Conservation (phyloP, 2,329 filamentous ascomycete species). For the Sordariomycetes sp. region DNA sequence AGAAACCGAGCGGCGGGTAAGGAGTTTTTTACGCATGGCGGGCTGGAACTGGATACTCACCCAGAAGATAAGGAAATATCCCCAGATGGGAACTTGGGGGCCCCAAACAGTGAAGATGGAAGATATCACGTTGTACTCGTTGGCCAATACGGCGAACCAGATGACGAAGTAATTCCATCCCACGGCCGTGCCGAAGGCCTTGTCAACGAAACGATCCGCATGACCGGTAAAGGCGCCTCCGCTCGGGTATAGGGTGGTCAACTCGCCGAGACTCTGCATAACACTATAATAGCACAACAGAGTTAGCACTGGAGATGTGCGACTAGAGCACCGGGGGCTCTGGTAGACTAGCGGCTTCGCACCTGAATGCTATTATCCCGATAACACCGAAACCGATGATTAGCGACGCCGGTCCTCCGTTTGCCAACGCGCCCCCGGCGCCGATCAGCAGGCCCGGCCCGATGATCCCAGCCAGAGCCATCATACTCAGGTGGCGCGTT, state of each 20-base stretch:
- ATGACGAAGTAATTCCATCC: constrained; percentile 64
- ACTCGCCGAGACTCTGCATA: constrained; percentile 63
- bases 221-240: constrained; percentile 60
- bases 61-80: constrained; percentile 63
- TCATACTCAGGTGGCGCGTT: constrained; percentile 54
- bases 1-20: no score
- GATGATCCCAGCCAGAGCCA: constrained; percentile 45
- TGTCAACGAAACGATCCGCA: constrained; percentile 57
- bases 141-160: constrained; percentile 19
- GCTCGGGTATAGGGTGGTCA: constrained; percentile 60
- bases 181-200: constrained; percentile 53
- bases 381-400: constrained; percentile 63
- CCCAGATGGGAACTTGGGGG: constrained; percentile 47
- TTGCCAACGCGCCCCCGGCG: constrained; percentile 53
- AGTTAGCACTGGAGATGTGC: no score
- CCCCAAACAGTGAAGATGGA: constrained; percentile 56
- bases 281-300: constrained; percentile 18
- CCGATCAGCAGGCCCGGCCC: constrained; percentile 63
- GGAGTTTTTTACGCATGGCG: neutral
- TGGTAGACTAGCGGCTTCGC: neutral
- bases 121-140: constrained; percentile 61
- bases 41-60: constrained; percentile 16
- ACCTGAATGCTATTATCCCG: constrained; percentile 21
- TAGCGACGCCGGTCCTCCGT: constrained; percentile 57
- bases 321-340: no score